Evolutionary conservation across 768 basidiomycete genomes (phyloP).

Genomic region (Amanita molliuscula): DNA sequence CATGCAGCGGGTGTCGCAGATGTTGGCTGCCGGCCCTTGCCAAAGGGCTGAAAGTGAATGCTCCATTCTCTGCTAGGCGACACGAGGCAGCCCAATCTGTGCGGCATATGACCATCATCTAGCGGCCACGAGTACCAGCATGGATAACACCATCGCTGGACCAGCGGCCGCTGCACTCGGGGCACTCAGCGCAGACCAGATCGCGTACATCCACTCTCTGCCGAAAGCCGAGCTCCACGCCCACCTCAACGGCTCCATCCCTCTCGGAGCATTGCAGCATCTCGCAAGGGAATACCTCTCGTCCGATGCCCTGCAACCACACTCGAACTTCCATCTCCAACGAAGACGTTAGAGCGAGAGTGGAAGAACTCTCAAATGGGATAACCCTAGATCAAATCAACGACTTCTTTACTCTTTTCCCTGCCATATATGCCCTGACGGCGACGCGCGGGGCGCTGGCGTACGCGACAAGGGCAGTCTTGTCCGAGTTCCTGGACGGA

Average conservation of each 20-base stretch:
- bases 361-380: conserved; percentile 32
- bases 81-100: not conserved
- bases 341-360: conserved; percentile 19
- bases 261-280: conserved; percentile 48
- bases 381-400: conserved; percentile 39
- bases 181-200: conserved; percentile 39
- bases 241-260: conserved; percentile 80
- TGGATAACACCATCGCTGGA: conserved; percentile 21
- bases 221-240: conserved; percentile 85
- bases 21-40: too few relatives aligned
- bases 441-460: conserved; percentile 45
- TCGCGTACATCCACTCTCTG: conserved; percentile 48
- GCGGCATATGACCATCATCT: not conserved
- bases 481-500: conserved; percentile 49
- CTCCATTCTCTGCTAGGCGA: too few relatives aligned
- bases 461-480: conserved; percentile 52
- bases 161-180: conserved; percentile 41
- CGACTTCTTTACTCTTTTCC: conserved; percentile 70
- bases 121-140: not conserved
- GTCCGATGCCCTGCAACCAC: conserved; percentile 6
- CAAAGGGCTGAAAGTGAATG: too few relatives aligned
- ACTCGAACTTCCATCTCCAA: conserved; percentile 10
- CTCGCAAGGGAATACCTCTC: conserved; percentile 38
- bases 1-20: too few relatives aligned
- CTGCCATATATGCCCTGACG: conserved; percentile 71